Base-by-base conservation (phyloP, 78 protist genomes). In the Dictyostelium purpureum region DNA sequence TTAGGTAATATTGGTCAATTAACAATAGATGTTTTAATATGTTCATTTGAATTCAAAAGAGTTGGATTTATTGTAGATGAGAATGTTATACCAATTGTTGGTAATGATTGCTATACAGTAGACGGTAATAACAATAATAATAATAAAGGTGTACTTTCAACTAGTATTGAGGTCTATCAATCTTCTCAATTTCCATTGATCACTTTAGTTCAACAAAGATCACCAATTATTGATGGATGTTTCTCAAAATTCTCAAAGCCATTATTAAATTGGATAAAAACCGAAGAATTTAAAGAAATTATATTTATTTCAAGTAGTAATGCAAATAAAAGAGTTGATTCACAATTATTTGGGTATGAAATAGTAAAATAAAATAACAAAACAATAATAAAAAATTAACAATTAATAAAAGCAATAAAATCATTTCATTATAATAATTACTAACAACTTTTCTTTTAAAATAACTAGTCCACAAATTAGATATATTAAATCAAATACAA, bases 261-360 rank as follows among this genome's bases (percentile, higher is more conserved):
- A 4, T 28, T 85, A 18, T 16, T 28, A 10, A 31, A 85, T 33
- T 85, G 92, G 92, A 12, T 47, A 0, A 73, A 28, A 19, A 26
- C 42, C 19, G n/a, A 59, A 7, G 42, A 45, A 40, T 71, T 85
- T 52, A 54, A 26, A 45, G 76, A 85, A 24, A 63, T 85, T 38
- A 61, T 85, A 73, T 85, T 85, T 76, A 37, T 85, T 24, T 49
- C 92, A 42, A 85, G 92, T 73, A 73, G 81, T 31, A 85, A 85
- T 73, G 92, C 92, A n/a, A 85, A 85, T 45, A 85, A 85, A 61
- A 70, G 92, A 85, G 47, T 73, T 10, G 92, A 85, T 73, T 56
- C 92, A n/a, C 92, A 85, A 61, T 73, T 85, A 45, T 26, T 26
- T 43, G 92, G 89, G 88, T 79, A 79, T 28, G 63, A 45, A 47